Conservation (phyloP, 2,329 filamentous ascomycete genomes). For the Calonectria honghensis region DNA sequence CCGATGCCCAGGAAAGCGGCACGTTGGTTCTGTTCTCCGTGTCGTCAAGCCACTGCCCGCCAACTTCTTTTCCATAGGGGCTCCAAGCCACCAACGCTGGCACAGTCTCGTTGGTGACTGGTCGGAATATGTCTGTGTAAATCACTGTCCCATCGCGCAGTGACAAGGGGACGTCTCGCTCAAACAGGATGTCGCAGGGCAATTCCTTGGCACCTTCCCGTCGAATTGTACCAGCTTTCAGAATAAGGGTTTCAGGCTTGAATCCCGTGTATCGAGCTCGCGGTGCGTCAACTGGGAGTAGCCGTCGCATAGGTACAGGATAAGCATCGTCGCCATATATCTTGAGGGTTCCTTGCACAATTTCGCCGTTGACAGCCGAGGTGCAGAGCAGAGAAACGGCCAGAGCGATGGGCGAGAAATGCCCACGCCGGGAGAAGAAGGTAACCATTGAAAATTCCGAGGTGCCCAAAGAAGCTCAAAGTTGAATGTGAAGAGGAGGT, state of each 20-base stretch:
- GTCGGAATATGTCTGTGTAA: neutral
- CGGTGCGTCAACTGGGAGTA: neutral
- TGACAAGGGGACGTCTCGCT: neutral
- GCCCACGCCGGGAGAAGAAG: neutral
- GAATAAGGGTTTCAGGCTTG: neutral
- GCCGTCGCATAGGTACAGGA: neutral
- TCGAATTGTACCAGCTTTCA: neutral
- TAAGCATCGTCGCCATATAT: constrained; percentile 6
- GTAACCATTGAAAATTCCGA: neutral
- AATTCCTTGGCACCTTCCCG: constrained; percentile 12
- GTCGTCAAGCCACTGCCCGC: constrained; percentile 11
- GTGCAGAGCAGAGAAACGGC: neutral
- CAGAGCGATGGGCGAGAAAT: neutral
- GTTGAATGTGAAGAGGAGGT: neutral
- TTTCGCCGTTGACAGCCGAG: neutral
- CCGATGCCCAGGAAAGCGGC: neutral
- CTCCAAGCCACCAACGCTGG: constrained; percentile 12
- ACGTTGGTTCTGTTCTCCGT: neutral
- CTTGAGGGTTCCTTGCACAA: neutral
- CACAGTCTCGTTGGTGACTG: neutral
- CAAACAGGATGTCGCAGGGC: neutral
- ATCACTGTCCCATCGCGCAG: neutral
- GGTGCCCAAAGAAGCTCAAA: neutral
- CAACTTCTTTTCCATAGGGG: neutral
- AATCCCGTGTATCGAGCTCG: constrained; percentile 4